Evolutionary conservation across 768 basidiomycete genomes (phyloP).

Genomic region (Leccinum subgranulosum): DNA sequence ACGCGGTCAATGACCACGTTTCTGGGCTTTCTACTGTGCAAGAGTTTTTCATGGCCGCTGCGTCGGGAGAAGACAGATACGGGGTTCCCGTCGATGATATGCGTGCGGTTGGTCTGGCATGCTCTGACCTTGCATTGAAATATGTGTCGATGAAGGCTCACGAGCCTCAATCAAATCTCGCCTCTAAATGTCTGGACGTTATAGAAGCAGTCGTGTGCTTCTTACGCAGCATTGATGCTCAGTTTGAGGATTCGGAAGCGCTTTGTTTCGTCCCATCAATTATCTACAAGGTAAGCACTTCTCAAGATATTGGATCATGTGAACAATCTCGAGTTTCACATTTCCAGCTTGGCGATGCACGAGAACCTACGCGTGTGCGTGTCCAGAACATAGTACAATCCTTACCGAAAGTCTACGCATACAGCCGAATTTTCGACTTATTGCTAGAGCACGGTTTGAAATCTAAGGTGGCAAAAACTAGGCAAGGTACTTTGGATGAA

Average conservation of each 20-base stretch:
- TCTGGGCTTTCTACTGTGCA: slow-evolving; percentile 69
- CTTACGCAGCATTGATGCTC: slow-evolving; percentile 67
- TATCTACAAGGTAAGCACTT: slow-evolving; percentile 71
- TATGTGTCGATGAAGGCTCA: slow-evolving; percentile 89
- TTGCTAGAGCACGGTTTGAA: slow-evolving; percentile 86
- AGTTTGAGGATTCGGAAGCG: slow-evolving; percentile 84
- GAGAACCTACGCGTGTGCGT: slow-evolving; percentile 76
- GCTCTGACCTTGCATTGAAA: slow-evolving; percentile 89
- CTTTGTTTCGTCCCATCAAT: slow-evolving; percentile 86
- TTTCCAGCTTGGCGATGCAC: slow-evolving; percentile 83
- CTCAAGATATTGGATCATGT: not conserved
- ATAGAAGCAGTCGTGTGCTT: slow-evolving; percentile 77
- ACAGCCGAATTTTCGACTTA: slow-evolving; percentile 86
- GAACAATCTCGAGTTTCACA: slow-evolving; percentile 1
- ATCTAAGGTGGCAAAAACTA: slow-evolving; percentile 88
- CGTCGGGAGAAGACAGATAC: slow-evolving; percentile 53
- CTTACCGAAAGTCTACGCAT: slow-evolving; percentile 88
- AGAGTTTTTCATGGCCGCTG: slow-evolving; percentile 67
- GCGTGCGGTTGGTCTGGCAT: slow-evolving; percentile 70
- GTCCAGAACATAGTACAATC: slow-evolving; percentile 83
- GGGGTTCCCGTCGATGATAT: slow-evolving; percentile 45
- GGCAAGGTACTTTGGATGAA: slow-evolving; percentile 85
- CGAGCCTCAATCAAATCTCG: slow-evolving; percentile 87
- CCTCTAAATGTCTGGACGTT: slow-evolving; percentile 85
- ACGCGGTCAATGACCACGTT: slow-evolving; percentile 89